Conservation (phyloP, 768 basidiomycete species). For the Panellus pusillus region DNA sequence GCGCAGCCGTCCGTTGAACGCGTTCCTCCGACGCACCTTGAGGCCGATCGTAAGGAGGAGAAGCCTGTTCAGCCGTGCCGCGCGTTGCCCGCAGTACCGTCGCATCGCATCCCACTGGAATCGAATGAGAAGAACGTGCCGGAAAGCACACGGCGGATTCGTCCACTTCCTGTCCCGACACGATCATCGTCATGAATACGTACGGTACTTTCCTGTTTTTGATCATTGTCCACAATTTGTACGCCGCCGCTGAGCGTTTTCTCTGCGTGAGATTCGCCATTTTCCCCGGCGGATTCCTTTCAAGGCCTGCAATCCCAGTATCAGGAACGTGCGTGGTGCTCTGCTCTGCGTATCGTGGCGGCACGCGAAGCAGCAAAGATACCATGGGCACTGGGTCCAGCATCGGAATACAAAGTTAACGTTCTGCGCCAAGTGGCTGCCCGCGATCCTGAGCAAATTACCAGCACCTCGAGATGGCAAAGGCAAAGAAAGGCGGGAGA, state of each 20-base stretch:
- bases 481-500: too few relatives aligned
- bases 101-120: background rate
- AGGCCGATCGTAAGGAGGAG: too few relatives aligned
- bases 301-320: background rate
- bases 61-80: background rate
- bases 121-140: background rate
- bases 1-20: background rate
- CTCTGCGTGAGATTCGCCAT: background rate
- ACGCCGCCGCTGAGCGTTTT: background rate
- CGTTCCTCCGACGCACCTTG: background rate
- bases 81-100: conserved; percentile 8
- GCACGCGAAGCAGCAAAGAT: too few relatives aligned
- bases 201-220: background rate
- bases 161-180: conserved; percentile 10
- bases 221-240: background rate
- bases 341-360: too few relatives aligned
- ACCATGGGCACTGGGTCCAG: too few relatives aligned
- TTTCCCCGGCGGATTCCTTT: background rate
- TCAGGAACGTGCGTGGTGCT: background rate
- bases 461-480: too few relatives aligned
- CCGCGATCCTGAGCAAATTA: too few relatives aligned
- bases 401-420: too few relatives aligned
- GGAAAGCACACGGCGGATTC: background rate
- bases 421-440: too few relatives aligned
- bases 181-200: background rate